A percentile compares a stretch with the other conserved stretches of the same genome.
Conservation (phyloP, 805 yeast species). For the Kregervanrija pseudodelftensis region DNA sequence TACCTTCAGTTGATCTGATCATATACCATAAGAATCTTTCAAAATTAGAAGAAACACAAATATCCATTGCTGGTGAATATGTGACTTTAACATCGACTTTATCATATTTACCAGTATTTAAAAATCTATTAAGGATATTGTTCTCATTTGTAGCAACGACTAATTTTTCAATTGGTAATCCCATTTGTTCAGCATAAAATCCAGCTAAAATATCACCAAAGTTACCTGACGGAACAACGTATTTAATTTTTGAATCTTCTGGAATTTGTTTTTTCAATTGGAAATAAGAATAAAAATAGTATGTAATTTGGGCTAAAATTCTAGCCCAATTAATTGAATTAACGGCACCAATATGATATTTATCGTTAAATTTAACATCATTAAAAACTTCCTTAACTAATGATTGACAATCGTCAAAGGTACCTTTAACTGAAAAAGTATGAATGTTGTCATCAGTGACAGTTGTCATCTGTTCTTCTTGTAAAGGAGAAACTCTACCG, state of each 20-base stretch:
- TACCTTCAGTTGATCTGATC: constrained; percentile 63
- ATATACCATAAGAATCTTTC: constrained; percentile 96
- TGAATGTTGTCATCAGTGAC: constrained; percentile 90
- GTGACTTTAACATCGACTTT: constrained; percentile 80
- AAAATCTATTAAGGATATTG: constrained; percentile 89
- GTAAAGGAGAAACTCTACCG: constrained; percentile 95
- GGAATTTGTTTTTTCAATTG: constrained; percentile 40
- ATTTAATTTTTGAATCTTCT: constrained; percentile 49
- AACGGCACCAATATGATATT: constrained; percentile 94
- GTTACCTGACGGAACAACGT: constrained; percentile 96
- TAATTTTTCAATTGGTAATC: constrained; percentile 79
- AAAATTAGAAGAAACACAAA: constrained; percentile 88
- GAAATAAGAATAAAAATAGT: constrained; percentile 91
- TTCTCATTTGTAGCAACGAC: constrained; percentile 95
- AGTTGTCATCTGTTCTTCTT: constrained; percentile 98
- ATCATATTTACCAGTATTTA: constrained; percentile 79
- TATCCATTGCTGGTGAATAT: constrained; percentile 97
- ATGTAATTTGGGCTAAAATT: constrained; percentile 94
- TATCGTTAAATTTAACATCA: constrained; percentile 78
- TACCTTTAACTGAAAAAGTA: constrained; percentile 90
- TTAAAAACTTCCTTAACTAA: constrained; percentile 90
- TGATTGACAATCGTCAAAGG: constrained; percentile 98
- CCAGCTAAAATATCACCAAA: constrained; percentile 98
- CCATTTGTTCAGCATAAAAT: constrained; percentile 90
- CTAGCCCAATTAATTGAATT: constrained; percentile 99